Conservation (phyloP, 805 yeast species). For the Naumovozyma baii region DNA sequence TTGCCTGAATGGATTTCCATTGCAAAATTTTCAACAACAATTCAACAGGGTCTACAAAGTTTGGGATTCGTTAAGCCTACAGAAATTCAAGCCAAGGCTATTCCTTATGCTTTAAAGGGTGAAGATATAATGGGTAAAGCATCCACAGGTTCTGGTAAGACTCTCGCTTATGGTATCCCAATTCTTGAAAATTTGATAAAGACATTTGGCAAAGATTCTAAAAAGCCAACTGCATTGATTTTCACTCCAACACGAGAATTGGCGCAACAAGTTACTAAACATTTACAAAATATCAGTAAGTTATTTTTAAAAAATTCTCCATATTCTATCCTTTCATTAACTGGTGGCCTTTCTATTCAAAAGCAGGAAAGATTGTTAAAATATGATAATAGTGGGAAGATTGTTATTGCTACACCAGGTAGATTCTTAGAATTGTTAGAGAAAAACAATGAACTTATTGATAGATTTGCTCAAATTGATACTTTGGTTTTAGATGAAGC, state of each 20-base stretch:
- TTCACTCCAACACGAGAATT: slow-evolving; percentile 95
- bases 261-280: slow-evolving; percentile 86
- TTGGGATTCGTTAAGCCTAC: slow-evolving; percentile 66
- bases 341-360: slow-evolving; percentile 93
- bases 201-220: slow-evolving; percentile 8
- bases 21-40: slow-evolving; percentile 40
- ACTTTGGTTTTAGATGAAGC: slow-evolving; percentile 84
- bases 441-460: slow-evolving; percentile 39
- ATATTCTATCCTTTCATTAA: slow-evolving; percentile 61
- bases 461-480: slow-evolving; percentile 36
- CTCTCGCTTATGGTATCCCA: slow-evolving; percentile 91
- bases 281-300: slow-evolving; percentile 43
- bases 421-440: slow-evolving; percentile 76
- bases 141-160: slow-evolving; percentile 95
- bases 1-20: slow-evolving; percentile 52
- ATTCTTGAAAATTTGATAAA: slow-evolving; percentile 54
- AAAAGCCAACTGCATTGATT: slow-evolving; percentile 60
- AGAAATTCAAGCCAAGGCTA: slow-evolving; percentile 65
- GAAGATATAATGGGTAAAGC: slow-evolving; percentile 91
- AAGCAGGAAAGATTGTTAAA: slow-evolving; percentile 77
- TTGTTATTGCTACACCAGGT: slow-evolving; percentile 93
- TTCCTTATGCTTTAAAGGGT: slow-evolving; percentile 66
- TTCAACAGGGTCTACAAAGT: slow-evolving; percentile 51
- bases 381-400: slow-evolving; percentile 55
- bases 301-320: slow-evolving; percentile 37